Conservation (phyloP, 1,284 basidiomycete species). For the Butyriboletus appendiculatus region DNA sequence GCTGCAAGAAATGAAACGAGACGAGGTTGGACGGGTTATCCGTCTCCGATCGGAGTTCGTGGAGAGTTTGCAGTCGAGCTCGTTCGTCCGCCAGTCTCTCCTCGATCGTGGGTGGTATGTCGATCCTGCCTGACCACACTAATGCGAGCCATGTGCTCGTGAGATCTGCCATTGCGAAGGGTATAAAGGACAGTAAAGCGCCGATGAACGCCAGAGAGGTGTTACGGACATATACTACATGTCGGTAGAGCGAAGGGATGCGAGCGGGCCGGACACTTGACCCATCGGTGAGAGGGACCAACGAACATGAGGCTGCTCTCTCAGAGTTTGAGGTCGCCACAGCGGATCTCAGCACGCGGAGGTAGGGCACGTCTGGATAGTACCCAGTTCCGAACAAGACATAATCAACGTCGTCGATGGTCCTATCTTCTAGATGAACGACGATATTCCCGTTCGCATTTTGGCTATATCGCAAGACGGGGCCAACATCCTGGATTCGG, state of each 20-base stretch:
- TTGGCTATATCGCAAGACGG: conserved; percentile 37
- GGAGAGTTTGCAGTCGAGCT: conserved; percentile 33
- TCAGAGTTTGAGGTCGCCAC: background rate
- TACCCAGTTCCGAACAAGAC: conserved; percentile 50
- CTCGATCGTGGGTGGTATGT: conserved; percentile 33
- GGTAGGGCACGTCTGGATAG: conserved; percentile 40
- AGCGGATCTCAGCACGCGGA: conserved; percentile 37
- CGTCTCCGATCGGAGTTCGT: conserved; percentile 23
- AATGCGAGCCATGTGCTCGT: conserved; percentile 45
- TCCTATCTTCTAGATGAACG: conserved; percentile 37
- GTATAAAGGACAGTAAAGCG: conserved; percentile 41
- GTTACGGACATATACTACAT: conserved; percentile 47
- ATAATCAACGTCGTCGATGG: conserved; percentile 40
- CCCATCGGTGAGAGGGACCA: conserved; percentile 23
- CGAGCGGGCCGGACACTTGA: conserved; percentile 31
- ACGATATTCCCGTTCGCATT: conserved; percentile 29
- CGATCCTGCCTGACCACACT: conserved; percentile 35
- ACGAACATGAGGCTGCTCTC: background rate
- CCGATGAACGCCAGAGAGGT: conserved; percentile 47
- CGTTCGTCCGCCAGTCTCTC: conserved; percentile 39
- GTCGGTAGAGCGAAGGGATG: conserved; percentile 43
- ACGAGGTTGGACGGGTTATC: conserved; percentile 41
- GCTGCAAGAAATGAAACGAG: conserved; percentile 40
- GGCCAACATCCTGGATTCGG: conserved; percentile 42
- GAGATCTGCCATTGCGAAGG: conserved; percentile 46